Base-by-base conservation (phyloP, 108 stramenopile species). In the Cyclotella atomus region DNA sequence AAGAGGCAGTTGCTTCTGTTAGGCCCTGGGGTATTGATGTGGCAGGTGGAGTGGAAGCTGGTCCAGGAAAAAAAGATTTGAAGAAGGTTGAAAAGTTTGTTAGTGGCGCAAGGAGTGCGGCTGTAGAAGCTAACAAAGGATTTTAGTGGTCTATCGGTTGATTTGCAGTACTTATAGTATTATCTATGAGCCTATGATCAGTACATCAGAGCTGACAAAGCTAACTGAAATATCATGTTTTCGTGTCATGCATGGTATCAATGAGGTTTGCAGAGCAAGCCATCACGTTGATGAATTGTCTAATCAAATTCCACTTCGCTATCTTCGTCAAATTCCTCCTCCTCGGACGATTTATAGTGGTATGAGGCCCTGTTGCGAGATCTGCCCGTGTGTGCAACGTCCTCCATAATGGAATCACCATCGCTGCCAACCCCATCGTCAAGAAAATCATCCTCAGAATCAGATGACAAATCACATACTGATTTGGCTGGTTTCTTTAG, bases 11-110 rank as follows among this genome's bases (percentile, higher is more conserved):
- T 9, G 32, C 67, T 2, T 70, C 65, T 3, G 88, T 90, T 12
- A 73, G 91, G 28, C 90, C 95, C 24, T 98, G 93, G 87, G 97
- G 98, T 35, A 84, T 98, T 17, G 98, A 98, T 81, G 98, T 97
- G 27, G 93, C 94, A 33, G 93, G 93, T 52, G 98, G 98, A 1
- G 96, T 97, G 2, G 98, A 98, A 81, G 87, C 80, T 3, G 69
- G 61, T 46, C 93, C 95, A 17, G 98, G 98, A 25, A 64, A 68
- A 21, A 98, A 98, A 84, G 90, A 97, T 78, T 83, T 88, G 44
- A 88, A 81, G 10, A 91, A 91, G 61, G 89, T 98, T 0, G 17
- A 74, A 53, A 66, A 68, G 53, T 98, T 98, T 85, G 82, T 97
- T 14, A 60, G 76, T 24, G 78, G 79, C 28, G 96, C 95, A 6